These are phyloP conservation scores for Pythium phragmitis DNA, from an alignment of 352 stramenopile genomes.

Conservation along the genomic window DNA sequence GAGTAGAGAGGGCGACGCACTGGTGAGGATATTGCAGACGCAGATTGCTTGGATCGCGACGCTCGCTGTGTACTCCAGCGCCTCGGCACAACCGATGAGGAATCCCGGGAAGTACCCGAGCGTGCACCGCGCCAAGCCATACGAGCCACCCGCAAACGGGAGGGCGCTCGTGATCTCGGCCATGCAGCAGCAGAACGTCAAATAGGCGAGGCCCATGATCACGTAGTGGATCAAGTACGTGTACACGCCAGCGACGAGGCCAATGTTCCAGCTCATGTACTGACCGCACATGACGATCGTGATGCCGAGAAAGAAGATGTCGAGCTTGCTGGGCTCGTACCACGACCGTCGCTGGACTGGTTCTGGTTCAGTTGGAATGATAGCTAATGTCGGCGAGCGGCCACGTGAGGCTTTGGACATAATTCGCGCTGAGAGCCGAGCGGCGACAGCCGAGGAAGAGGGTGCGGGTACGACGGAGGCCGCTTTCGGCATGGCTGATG, in stretches of 20 bases:
- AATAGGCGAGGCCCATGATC: conserved; percentile 23
- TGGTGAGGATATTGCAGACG: conserved; percentile 11
- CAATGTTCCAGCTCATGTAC: conserved; percentile 29
- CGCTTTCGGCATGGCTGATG: neutral
- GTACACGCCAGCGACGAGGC: conserved; percentile 5
- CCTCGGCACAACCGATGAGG: conserved; percentile 21
- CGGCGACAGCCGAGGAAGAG: neutral
- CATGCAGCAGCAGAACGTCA: conserved; percentile 24
- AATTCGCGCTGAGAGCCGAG: neutral
- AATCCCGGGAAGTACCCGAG: conserved; percentile 28
- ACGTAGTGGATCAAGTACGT: conserved; percentile 13
- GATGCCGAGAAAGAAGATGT: conserved; percentile 14
- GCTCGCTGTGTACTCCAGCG: conserved; percentile 15
- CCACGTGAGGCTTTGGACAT: neutral
- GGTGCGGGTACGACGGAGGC: neutral
- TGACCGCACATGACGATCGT: conserved; percentile 22
- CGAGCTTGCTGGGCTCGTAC: neutral
- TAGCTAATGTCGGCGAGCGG: neutral
- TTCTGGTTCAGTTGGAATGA: neutral
- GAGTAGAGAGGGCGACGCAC: neutral
- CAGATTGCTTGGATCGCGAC: conserved; percentile 12
- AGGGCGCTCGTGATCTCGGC: conserved; percentile 30
- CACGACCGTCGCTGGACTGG: neutral
- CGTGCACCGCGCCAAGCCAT: conserved; percentile 25
- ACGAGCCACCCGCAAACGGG: conserved; percentile 32